Evolutionary conservation across 2,329 filamentous ascomycete genomes (phyloP).

Genomic region (Blumeria hordei): DNA sequence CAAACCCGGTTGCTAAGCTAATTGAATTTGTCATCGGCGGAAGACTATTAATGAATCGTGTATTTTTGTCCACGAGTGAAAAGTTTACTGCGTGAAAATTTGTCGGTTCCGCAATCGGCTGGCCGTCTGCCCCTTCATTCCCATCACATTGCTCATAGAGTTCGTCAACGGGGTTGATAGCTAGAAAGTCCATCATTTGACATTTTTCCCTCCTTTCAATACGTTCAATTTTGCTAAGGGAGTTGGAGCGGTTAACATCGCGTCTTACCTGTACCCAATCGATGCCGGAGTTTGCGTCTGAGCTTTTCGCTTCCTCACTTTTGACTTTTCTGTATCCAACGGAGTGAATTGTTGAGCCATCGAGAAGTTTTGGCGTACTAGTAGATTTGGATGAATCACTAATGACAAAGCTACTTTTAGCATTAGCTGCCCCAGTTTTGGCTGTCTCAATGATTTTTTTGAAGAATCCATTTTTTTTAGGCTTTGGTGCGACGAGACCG

Average conservation of each 20-base stretch:
- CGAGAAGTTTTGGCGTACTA: constrained; percentile 13
- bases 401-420: constrained; percentile 59
- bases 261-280: constrained; percentile 97
- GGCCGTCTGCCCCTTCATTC: constrained; percentile 68
- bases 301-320: constrained; percentile 16
- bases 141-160: constrained; percentile 67
- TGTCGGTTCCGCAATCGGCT: constrained; percentile 56
- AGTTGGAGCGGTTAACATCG: constrained; percentile 88
- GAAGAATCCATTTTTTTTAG: constrained; percentile 74
- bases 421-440: constrained; percentile 79
- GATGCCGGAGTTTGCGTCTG: constrained; percentile 23
- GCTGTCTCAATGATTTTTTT: constrained; percentile 87
- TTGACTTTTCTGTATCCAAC: constrained; percentile 19
- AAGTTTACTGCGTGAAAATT: constrained; percentile 66
- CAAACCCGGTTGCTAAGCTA: constrained; percentile 67
- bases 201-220: constrained; percentile 70
- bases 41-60: constrained; percentile 65
- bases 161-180: constrained; percentile 73
- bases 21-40: constrained; percentile 62
- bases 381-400: constrained; percentile 21
- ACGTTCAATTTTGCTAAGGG: constrained; percentile 68
- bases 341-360: constrained; percentile 24
- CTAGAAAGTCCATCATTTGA: constrained; percentile 80
- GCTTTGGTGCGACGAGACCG: constrained; percentile 51
- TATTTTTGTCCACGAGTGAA: constrained; percentile 80